Percentiles rank a stretch among this genome's conserved stretches.
These are phyloP conservation scores for Sordariomycetes sp. DNA, from an alignment of 2,329 filamentous ascomycete genomes.

Conservation along the genomic window DNA sequence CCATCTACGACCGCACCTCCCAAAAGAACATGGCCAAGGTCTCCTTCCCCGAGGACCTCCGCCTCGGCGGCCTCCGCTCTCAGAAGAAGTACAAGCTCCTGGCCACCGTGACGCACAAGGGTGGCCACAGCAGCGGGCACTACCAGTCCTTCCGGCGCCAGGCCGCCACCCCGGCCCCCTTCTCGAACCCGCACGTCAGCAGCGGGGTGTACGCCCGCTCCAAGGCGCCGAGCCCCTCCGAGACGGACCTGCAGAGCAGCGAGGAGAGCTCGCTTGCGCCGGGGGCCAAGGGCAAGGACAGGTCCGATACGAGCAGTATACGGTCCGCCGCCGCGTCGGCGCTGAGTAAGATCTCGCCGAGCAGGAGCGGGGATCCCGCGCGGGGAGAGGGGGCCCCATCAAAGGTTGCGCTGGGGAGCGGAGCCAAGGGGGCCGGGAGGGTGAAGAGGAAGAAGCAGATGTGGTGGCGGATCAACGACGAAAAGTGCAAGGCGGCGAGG, in stretches of 20 bases:
- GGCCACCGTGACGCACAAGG: conserved; percentile 85
- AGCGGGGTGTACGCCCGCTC: conserved; percentile 57
- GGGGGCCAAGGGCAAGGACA: conserved; percentile 14
- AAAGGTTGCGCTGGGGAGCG: neutral
- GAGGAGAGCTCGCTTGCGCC: neutral
- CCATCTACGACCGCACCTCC: conserved; percentile 77
- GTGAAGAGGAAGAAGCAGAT: conserved; percentile 46
- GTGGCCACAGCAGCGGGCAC: conserved; percentile 89
- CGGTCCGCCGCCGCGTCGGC: conserved; percentile 44
- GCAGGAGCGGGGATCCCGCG: conserved; percentile 13
- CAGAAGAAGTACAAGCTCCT: conserved; percentile 74
- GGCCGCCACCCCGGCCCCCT: conserved; percentile 57
- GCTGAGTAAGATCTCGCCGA: conserved; percentile 31
- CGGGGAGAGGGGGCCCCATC: conserved; percentile 5
- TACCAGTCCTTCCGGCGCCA: conserved; percentile 94
- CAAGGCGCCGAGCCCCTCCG: neutral
- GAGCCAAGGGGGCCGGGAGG: neutral
- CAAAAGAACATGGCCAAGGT: conserved; percentile 94
- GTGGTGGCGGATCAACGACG: conserved; percentile 98
- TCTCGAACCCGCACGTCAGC: conserved; percentile 70
- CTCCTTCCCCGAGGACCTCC: conserved; percentile 74
- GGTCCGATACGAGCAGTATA: conserved; percentile 34
- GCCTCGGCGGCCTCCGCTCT: conserved; percentile 66
- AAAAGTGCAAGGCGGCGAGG: conserved; percentile 90
- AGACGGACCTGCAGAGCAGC: neutral